Evolutionary conservation across 768 basidiomycete species (phyloP), one percentile per base, ranked within the genome.

Genomic region (Thelephora aurantiotincta): DNA sequence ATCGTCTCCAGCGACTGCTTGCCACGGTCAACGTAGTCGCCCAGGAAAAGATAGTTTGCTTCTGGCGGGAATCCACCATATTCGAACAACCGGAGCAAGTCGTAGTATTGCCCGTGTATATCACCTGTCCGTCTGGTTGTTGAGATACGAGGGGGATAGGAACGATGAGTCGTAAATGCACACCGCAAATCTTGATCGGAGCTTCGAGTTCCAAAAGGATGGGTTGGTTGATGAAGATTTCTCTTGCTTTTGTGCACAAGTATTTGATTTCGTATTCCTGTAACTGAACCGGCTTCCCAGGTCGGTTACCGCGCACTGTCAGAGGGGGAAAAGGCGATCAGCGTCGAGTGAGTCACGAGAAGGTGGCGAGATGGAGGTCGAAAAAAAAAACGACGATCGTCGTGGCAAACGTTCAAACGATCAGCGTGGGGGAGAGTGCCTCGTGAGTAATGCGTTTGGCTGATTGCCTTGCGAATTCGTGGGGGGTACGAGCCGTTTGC

Each of bases 1-100:
- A 99, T 99, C n/a, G 94, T 99, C 71, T 99, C 94, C 59, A 99
- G 77, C 43, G 87, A 91, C 66, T 99, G 94, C 68, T 99, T 99
- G 58, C 94, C 94, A 64, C 94, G 83, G 70, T 99, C 94, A 60
- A 99, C 94, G 62, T 99, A 99, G 69, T 99, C 94, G 53, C 94
- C 94, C 46, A 99, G 80, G 78, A 99, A 99, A 56, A 99, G 85
- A 69, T 99, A 99, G 70, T 99, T 99, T 50, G 94, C 92, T 79
- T 99, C 94, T 69, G 94, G 94, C 33, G 94, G 94, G 69, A 99
- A 99, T 48, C 96, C 94, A 51, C 94, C 94, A 60, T 98, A 98
- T 66, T 99, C 94, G 66, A 99, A 99, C 52, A 99, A 75, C 58
- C 94, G 84, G 57, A 99, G 75, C 41, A 99, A 77, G 70, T 99